Conservation (phyloP, 805 yeast genomes). For the Spathaspora gorwiae region DNA sequence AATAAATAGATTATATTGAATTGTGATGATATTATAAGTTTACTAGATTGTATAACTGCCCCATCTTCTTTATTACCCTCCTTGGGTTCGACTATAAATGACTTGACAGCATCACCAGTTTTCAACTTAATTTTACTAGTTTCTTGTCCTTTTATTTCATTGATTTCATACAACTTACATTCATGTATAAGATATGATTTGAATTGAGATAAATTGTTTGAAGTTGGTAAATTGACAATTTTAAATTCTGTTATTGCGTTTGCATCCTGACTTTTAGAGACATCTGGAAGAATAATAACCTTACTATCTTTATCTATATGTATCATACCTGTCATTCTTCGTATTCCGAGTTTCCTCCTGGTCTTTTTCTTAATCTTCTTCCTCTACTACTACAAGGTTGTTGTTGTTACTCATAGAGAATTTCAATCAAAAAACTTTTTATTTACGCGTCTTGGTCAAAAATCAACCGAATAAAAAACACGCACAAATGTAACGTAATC, state of each 20-base stretch:
- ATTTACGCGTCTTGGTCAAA: too few species aligned
- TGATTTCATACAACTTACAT: constrained; percentile 34
- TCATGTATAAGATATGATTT: constrained; percentile 12
- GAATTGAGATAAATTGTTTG: neutral
- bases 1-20: constrained; percentile 40
- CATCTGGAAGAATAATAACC: constrained; percentile 12
- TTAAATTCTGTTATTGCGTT: constrained; percentile 2
- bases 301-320: constrained; percentile 9
- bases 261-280: too few species aligned
- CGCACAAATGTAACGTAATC: too few species aligned
- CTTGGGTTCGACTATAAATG: constrained; percentile 26
- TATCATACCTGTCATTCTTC: neutral
- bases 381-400: neutral
- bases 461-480: too few species aligned
- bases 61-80: constrained; percentile 18
- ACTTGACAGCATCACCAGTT: constrained; percentile 35
- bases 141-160: constrained; percentile 30
- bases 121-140: constrained; percentile 16
- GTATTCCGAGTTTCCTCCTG: neutral
- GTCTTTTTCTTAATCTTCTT: neutral
- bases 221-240: constrained; percentile 10
- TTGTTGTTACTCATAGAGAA: neutral
- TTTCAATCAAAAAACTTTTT: too few species aligned
- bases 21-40: constrained; percentile 34
- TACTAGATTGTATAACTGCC: constrained; percentile 36